A percentile compares a stretch with the other conserved stretches of the same genome.
Evolutionary conservation across 345 rosid species (phyloP).

Genomic region (Eucalyptus cloeziana): DNA sequence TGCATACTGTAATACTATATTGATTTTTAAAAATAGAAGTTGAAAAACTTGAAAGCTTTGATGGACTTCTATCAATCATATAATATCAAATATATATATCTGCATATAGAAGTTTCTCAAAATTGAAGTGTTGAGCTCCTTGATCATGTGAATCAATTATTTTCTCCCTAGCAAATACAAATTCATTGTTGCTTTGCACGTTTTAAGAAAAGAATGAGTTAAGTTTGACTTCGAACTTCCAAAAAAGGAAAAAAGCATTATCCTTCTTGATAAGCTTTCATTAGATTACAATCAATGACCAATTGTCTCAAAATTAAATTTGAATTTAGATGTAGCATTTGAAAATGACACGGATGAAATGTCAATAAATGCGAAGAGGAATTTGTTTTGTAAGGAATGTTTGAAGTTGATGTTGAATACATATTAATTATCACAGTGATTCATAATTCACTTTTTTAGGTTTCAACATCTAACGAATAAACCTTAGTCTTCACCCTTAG

Average conservation of each 20-base stretch:
- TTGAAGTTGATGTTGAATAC: background rate
- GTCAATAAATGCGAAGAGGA: background rate
- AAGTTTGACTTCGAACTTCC: too few species aligned
- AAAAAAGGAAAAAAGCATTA: background rate
- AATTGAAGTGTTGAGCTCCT: background rate
- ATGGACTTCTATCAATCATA: background rate
- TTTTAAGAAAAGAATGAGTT: background rate
- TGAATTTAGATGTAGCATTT: background rate
- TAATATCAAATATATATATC: too few species aligned
- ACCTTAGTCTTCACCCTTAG: background rate
- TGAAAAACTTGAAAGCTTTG: background rate
- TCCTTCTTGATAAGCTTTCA: background rate
- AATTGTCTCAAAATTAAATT: background rate
- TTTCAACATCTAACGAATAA: background rate
- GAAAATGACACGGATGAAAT: background rate
- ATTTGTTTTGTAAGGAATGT: background rate
- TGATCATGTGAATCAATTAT: background rate
- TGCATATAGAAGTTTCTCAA: background rate
- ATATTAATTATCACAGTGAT: accelerated
- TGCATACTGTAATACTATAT: background rate
- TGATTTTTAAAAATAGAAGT: background rate
- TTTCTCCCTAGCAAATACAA: background rate
- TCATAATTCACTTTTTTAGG: background rate
- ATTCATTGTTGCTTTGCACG: background rate
- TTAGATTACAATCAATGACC: background rate